A percentile compares a stretch with the other conserved stretches of the same genome.
Evolutionary conservation across 2,329 filamentous ascomycete species (phyloP).

Genomic region (Fusarium sp.): DNA sequence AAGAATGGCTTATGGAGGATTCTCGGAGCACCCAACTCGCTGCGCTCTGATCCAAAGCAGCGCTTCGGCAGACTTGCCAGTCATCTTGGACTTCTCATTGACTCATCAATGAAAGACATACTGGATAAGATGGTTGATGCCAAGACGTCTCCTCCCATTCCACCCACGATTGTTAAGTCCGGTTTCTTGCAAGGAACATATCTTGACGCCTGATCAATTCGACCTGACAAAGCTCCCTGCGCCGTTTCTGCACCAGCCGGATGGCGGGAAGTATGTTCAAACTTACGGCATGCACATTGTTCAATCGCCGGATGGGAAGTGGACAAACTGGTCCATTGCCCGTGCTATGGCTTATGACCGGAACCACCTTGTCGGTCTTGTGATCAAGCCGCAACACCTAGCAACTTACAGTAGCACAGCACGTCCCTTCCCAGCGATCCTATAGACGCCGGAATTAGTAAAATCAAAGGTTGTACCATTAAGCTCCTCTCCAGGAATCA

Average conservation of each 20-base stretch:
- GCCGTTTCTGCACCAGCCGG: constrained; percentile 57
- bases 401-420: no score
- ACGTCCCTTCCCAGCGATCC: no score
- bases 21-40: constrained; percentile 57
- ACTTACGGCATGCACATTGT: constrained; percentile 64
- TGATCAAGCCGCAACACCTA: constrained; percentile 61
- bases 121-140: constrained; percentile 56
- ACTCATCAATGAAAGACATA: constrained; percentile 50
- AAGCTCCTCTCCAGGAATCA: no score
- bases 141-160: constrained; percentile 47
- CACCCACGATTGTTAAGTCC: constrained; percentile 48
- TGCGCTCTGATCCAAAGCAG: constrained; percentile 40
- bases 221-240: constrained; percentile 55
- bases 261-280: constrained; percentile 64
- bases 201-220: constrained; percentile 26
- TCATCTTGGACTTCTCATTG: constrained; percentile 53
- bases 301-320: constrained; percentile 58
- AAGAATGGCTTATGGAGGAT: constrained; percentile 58
- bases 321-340: constrained; percentile 62
- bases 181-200: constrained; percentile 37
- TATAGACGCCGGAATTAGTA: no score
- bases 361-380: constrained; percentile 55
- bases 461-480: no score
- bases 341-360: constrained; percentile 61
- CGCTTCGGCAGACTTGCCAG: constrained; percentile 57